Conservation (phyloP, 305 asterid species). For the Ajuga reptans region DNA sequence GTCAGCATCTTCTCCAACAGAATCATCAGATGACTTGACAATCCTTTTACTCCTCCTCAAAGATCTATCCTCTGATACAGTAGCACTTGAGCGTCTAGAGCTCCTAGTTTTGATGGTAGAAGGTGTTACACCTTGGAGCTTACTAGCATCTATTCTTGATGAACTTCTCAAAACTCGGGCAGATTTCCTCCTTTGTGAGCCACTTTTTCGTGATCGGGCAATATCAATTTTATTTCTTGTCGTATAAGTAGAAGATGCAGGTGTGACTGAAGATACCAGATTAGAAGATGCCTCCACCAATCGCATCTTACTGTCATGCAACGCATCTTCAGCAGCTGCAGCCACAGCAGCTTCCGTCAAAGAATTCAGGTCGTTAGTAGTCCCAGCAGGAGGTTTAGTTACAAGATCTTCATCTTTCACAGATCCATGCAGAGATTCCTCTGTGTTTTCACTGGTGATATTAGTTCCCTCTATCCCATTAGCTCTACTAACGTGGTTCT, state of each 20-base stretch:
- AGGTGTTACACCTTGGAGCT: constrained; percentile 31
- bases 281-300: constrained; percentile 35
- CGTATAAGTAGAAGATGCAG: constrained; percentile 33
- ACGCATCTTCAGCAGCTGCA: constrained; percentile 44
- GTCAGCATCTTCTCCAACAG: constrained; percentile 41
- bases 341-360: constrained; percentile 48
- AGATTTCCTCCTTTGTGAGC: constrained; percentile 41
- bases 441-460: constrained; percentile 29
- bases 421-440: constrained; percentile 34
- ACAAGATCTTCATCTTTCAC: constrained; percentile 38
- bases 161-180: constrained; percentile 58
- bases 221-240: constrained; percentile 43
- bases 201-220: constrained; percentile 34
- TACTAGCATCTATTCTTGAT: constrained; percentile 37
- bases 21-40: constrained; percentile 52
- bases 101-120: constrained; percentile 30
- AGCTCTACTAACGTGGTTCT: constrained; percentile 31
- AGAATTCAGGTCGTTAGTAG: constrained; percentile 37
- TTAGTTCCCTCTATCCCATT: constrained; percentile 30
- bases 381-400: constrained; percentile 32
- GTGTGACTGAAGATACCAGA: constrained; percentile 27
- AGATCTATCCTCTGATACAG: constrained; percentile 37
- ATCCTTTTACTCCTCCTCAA: constrained; percentile 57
- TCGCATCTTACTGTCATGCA: constrained; percentile 33
- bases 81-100: constrained; percentile 31